phyloP scores from a whole-genome alignment of 2,329 filamentous ascomycete genomes.

The Ascochyta pisi region DNA sequence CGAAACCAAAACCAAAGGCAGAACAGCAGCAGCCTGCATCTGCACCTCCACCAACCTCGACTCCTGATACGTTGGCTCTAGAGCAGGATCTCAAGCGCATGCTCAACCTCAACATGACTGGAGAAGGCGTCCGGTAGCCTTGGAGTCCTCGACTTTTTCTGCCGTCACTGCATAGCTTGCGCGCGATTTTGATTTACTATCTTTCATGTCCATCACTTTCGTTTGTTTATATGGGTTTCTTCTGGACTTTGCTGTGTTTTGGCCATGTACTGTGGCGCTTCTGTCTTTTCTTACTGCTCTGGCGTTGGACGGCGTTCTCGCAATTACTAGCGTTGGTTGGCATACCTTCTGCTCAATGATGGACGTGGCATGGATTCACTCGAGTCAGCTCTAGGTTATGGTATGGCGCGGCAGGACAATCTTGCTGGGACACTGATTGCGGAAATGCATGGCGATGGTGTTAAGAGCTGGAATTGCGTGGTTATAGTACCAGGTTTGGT shows the following conservation, averaged over 20 bases:
- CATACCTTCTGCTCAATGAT: constrained; percentile 16
- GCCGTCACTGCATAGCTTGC: constrained; percentile 38
- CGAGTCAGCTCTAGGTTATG: constrained; percentile 6
- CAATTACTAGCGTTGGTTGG: constrained; percentile 14
- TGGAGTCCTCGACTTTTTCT: constrained; percentile 18
- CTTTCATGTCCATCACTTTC: constrained; percentile 23
- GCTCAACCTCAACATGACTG: constrained; percentile 40
- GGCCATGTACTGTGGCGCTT: constrained; percentile 27
- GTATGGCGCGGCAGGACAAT: constrained; percentile 6
- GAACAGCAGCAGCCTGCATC: constrained; percentile 30
- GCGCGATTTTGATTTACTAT: constrained; percentile 23
- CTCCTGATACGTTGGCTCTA: constrained; percentile 34
- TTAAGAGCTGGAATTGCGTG: constrained; percentile 18
- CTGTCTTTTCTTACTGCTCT: constrained; percentile 23
- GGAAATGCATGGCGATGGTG: constrained; percentile 15
- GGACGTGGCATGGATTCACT: constrained; percentile 10
- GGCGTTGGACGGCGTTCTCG: constrained; percentile 29
- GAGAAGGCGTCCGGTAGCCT: constrained; percentile 34
- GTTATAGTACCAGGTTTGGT: constrained; percentile 21
- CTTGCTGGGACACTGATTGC: constrained; percentile 12
- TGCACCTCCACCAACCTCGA: constrained; percentile 24
- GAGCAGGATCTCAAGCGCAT: constrained; percentile 48
- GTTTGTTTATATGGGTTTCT: constrained; percentile 32
- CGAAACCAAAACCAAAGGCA: constrained; percentile 34
- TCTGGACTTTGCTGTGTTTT: not conserved